Evolutionary conservation across 2,329 filamentous ascomycete species (phyloP).

Genomic region (Cadophora gregata): DNA sequence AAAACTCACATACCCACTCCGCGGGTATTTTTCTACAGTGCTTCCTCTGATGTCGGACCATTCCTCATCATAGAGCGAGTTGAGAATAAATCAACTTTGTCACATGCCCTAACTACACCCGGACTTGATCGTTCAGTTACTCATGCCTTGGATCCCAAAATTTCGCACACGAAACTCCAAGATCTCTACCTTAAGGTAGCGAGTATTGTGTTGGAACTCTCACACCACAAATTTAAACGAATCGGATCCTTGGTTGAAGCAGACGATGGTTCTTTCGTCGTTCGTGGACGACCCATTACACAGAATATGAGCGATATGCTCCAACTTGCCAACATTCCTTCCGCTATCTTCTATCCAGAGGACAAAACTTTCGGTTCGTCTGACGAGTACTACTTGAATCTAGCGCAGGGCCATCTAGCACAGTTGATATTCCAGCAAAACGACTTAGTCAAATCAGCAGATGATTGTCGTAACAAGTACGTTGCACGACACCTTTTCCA

Average conservation of each 20-base stretch:
- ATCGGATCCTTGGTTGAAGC: conserved; percentile 31
- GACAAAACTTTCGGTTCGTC: conserved; percentile 23
- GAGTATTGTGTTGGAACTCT: conserved; percentile 29
- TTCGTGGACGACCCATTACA: conserved; percentile 30
- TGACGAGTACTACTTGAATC: conserved; percentile 24
- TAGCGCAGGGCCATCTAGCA: conserved; percentile 45
- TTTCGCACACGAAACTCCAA: conserved; percentile 22
- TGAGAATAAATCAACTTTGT: conserved; percentile 21
- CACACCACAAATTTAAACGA: conserved; percentile 24
- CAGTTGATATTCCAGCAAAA: conserved; percentile 52
- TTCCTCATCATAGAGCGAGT: conserved; percentile 25
- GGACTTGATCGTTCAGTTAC: not conserved
- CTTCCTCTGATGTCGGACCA: conserved; percentile 21
- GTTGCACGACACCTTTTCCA: conserved; percentile 48
- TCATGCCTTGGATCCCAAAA: conserved; percentile 37
- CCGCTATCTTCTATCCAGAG: conserved; percentile 18
- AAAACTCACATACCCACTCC: conserved; percentile 26
- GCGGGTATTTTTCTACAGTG: conserved; percentile 19
- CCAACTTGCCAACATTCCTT: conserved; percentile 29
- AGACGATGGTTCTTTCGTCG: conserved; percentile 10
- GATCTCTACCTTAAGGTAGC: conserved; percentile 30
- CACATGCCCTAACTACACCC: conserved; percentile 30
- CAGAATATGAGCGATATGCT: conserved; percentile 35
- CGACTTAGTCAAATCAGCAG: conserved; percentile 45
- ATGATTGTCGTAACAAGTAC: conserved; percentile 52